These are phyloP conservation scores for Drosera spatulata DNA, from an alignment of 179 eudicot species.

Conservation along the genomic window DNA sequence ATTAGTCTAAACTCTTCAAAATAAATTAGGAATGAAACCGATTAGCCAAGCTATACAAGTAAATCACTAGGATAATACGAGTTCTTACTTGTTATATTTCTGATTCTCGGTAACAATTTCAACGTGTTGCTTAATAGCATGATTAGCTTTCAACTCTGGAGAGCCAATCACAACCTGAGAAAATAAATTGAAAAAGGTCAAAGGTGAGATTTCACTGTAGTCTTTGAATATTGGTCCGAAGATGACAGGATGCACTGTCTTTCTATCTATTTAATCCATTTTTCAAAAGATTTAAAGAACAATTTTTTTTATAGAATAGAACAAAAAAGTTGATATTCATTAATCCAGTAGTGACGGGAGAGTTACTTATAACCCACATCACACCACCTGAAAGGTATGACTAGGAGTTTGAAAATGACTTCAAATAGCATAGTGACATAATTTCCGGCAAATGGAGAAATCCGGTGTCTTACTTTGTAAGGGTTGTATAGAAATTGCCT, in stretches of 20 bases:
- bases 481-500: conserved; percentile 81
- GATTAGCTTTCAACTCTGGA: conserved; percentile 81
- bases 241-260: too few relatives aligned
- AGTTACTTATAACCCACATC: too few relatives aligned
- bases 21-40: neutral
- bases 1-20: neutral
- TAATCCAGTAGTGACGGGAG: too few relatives aligned
- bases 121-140: conserved; percentile 79
- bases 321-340: too few relatives aligned
- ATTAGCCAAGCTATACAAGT: neutral
- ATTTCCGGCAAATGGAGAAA: too few relatives aligned
- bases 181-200: neutral
- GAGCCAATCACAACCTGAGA: conserved; percentile 85
- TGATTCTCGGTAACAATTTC: conserved; percentile 76
- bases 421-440: too few relatives aligned
- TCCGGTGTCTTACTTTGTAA: conserved; percentile 47
- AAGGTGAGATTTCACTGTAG: neutral
- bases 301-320: too few relatives aligned
- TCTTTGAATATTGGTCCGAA: neutral
- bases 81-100: conserved; percentile 75
- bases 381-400: too few relatives aligned
- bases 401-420: too few relatives aligned
- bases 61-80: neutral
- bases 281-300: too few relatives aligned
- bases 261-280: too few relatives aligned